Conservation (phyloP, 2,329 filamentous ascomycete species). For the Decorospora gaudefroyi region DNA sequence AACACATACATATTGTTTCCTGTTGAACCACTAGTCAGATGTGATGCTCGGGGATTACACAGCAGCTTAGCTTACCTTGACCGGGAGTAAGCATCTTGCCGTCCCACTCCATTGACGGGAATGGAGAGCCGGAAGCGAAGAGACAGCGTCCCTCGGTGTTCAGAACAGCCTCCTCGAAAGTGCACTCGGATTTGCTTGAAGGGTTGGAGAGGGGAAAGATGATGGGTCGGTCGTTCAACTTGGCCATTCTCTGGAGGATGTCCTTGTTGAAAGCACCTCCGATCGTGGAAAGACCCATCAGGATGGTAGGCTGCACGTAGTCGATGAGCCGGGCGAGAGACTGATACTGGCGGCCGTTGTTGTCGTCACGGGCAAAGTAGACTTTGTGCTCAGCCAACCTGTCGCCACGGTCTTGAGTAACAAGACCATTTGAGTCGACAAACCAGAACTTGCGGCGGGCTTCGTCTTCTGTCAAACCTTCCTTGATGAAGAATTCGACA, state of each 20-base stretch:
- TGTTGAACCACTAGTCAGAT: conserved; percentile 55
- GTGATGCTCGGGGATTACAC: conserved; percentile 1
- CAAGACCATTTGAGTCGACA: conserved; percentile 94
- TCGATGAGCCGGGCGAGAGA: conserved; percentile 89
- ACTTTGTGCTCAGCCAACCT: conserved; percentile 86
- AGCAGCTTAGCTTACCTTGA: conserved; percentile 46
- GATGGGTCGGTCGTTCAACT: conserved; percentile 70
- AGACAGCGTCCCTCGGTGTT: conserved; percentile 90
- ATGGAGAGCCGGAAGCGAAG: conserved; percentile 94
- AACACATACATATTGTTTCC: conserved; percentile 95
- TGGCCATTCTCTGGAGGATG: conserved; percentile 67
- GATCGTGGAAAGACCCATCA: conserved; percentile 92
- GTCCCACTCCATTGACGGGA: conserved; percentile 65
- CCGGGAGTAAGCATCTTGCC: conserved; percentile 56
- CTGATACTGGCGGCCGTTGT: conserved; percentile 68
- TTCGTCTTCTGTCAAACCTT: conserved; percentile 84
- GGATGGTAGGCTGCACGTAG: conserved; percentile 90
- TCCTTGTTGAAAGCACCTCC: conserved; percentile 92
- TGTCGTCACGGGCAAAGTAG: conserved; percentile 69
- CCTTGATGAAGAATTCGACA: conserved; percentile 93
- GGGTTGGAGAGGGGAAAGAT: conserved; percentile 95
- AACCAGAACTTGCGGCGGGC: conserved; percentile 95
- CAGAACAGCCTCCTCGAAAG: conserved; percentile 88
- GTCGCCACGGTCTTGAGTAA: conserved; percentile 90
- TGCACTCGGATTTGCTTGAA: conserved; percentile 95